Conservation (phyloP, 768 basidiomycete genomes). For the Heimioporus sp. region DNA sequence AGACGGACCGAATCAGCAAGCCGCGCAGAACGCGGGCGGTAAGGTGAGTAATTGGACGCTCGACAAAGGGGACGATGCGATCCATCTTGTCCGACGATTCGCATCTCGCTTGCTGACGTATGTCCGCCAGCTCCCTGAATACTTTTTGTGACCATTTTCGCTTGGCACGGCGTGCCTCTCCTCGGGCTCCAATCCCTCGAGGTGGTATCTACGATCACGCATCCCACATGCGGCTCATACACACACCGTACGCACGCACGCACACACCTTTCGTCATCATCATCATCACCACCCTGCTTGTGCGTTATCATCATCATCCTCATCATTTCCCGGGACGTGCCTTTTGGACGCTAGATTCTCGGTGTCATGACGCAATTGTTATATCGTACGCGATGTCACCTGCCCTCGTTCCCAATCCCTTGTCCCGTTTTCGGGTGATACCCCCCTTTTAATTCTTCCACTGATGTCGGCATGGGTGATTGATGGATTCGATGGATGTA, state of each 20-base stretch:
- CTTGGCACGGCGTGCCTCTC: neutral
- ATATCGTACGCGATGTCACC: neutral
- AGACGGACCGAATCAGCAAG: conserved; percentile 83
- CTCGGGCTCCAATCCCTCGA: neutral
- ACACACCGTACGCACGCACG: neutral
- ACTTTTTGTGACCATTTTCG: conserved; percentile 54
- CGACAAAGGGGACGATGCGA: neutral
- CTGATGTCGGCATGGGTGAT: no score
- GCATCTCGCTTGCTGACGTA: neutral
- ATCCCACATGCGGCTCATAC: neutral
- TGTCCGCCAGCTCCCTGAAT: conserved; percentile 67
- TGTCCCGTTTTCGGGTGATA: no score
- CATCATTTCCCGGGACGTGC: neutral
- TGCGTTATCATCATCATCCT: neutral
- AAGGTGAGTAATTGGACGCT: conserved; percentile 49
- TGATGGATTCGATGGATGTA: no score
- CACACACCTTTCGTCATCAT: conserved; percentile 1
- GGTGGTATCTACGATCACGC: conserved; percentile 9
- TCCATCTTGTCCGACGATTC: neutral
- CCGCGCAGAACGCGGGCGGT: conserved; percentile 63
- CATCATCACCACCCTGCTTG: neutral
- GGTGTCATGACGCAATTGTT: neutral
- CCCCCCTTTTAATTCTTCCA: no score
- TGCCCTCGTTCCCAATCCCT: neutral
- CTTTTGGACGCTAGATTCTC: conserved; percentile 1